phyloP scores from a whole-genome alignment of 345 rosid species.

The Lenwebbia sp. region DNA sequence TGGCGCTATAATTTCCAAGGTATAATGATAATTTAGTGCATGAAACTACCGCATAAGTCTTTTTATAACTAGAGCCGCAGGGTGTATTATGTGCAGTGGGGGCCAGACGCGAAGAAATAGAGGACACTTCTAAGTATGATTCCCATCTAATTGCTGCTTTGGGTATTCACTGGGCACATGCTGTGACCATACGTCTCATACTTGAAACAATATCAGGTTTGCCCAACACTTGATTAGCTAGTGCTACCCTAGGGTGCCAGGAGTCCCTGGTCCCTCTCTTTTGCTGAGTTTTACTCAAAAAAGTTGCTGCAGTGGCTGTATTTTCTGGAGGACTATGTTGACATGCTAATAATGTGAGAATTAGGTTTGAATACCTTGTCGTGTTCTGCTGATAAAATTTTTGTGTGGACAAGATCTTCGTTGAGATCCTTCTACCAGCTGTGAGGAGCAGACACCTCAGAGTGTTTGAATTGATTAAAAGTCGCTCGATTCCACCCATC shows the following conservation, averaged over 20 bases:
- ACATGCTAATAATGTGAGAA: neutral
- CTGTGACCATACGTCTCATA: constrained; percentile 66
- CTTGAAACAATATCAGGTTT: constrained; percentile 72
- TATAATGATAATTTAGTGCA: constrained; percentile 12
- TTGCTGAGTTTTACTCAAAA: neutral
- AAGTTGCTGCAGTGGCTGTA: neutral
- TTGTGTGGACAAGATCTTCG: neutral
- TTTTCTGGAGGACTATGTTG: neutral
- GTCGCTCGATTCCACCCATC: neutral
- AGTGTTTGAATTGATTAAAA: neutral
- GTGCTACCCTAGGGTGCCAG: neutral
- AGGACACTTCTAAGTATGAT: constrained; percentile 28
- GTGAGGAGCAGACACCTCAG: neutral
- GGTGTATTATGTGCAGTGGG: constrained; percentile 24
- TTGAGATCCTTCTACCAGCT: neutral
- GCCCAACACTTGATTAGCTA: neutral
- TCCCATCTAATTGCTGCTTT: constrained; percentile 75
- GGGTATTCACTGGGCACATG: constrained; percentile 83
- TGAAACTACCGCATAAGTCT: neutral
- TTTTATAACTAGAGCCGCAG: neutral
- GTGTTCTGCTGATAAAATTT: neutral
- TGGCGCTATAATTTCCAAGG: constrained; percentile 64
- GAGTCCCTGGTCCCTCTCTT: neutral
- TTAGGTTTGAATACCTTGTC: neutral
- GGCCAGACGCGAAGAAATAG: constrained; percentile 12